Conservation (phyloP, 1,284 basidiomycete species). For the Ceratobasidium sp. region DNA sequence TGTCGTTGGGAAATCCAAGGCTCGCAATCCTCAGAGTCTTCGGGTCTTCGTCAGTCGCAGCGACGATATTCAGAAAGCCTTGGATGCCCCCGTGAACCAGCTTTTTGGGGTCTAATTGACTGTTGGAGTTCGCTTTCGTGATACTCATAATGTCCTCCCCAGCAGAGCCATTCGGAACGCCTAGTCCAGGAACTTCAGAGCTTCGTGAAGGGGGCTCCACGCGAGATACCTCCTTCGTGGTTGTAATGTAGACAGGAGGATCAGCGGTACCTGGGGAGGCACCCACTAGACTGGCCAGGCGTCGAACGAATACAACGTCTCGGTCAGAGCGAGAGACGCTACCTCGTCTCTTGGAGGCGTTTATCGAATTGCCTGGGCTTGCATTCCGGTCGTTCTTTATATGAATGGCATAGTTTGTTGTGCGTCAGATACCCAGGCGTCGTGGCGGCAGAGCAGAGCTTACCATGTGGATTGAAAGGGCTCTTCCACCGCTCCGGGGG, state of each 20-base stretch:
- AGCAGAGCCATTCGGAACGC: neutral
- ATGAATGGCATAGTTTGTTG: too few relatives aligned
- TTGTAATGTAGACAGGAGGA: constrained; percentile 7
- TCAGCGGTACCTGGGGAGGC: neutral
- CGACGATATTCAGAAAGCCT: constrained; percentile 15
- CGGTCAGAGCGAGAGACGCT: too few relatives aligned
- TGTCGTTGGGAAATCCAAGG: neutral
- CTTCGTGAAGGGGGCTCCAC: neutral
- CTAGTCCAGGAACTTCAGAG: neutral
- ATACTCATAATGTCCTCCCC: neutral
- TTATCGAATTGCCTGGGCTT: too few relatives aligned
- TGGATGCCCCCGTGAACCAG: neutral
- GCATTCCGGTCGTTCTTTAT: too few relatives aligned
- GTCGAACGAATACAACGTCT: too few relatives aligned
- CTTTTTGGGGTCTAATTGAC: constrained; percentile 7
- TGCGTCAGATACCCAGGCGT: too few relatives aligned
- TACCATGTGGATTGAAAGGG: neutral
- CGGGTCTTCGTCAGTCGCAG: constrained; percentile 8
- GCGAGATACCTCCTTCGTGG: constrained; percentile 25
- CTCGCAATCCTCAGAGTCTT: constrained; percentile 18
- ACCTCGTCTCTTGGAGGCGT: too few relatives aligned
- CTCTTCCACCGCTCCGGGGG: neutral
- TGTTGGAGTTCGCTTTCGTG: neutral
- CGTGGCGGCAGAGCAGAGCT: too few relatives aligned
- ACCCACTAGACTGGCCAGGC: too few relatives aligned